Evolutionary conservation across 108 stramenopile genomes (phyloP), one percentile per base, ranked within the genome.

Genomic region (Nitzschia sp.): DNA sequence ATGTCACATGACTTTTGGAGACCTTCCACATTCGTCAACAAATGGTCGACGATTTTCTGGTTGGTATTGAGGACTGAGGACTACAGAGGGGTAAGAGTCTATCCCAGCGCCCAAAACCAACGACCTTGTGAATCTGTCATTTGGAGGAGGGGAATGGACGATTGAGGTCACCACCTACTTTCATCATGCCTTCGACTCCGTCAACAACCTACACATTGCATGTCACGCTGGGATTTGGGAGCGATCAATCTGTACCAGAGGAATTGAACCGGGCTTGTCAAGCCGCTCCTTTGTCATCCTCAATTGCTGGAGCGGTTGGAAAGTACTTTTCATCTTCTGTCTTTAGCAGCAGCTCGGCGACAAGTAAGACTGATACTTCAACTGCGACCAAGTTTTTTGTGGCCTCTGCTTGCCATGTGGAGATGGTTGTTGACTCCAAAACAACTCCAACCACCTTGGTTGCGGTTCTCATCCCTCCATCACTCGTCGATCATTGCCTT

Each of bases 391-490:
- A 52, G 44, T 69, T 67, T 41, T 76, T 76, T 54, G 75, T 76
- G 3, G 68, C 69, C 17, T 70, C 69, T 7, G 68, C 75, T 9
- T 76, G 65, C 0, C 21, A 64, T 9, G 57, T 70, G 17, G 66
- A 63, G 3, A 22, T 76, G 19, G 51, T 57, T 38, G 44, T 70
- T 6, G 24, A 63, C 17, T 63, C 15, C 39, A 51, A 61, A 53
- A 55, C 44, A 34, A 51, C 29, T 56, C 25, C 38, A 37, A 58
- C 52, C 10, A 15, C 69, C 3, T 25, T 76, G 3, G 48, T 57
- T n/a, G 60, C 67, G 7, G 69, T 70, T 11, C 61, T 76, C 29
- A 41, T 76, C 14, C 68, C 75, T 14, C 75, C 75, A 8, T 26
- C n/a, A 6, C 51, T 76, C 25, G 57, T 76, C 43, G 63, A 63